Evolutionary conservation across 306 rosid species (phyloP), one percentile per base, ranked within the genome.

Genomic region (Cucumis hystrix): DNA sequence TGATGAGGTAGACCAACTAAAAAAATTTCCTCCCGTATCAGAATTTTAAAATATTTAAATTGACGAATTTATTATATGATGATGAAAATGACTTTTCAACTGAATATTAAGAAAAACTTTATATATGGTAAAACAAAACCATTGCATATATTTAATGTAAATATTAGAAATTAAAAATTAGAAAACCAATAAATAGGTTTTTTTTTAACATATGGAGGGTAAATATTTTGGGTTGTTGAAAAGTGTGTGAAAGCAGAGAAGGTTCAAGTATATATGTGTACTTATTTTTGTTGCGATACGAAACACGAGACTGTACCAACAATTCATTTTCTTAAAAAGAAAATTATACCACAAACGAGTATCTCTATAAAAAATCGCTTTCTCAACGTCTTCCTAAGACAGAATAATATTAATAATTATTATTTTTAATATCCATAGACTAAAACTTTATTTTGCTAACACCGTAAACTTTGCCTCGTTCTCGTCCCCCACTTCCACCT

Each of bases 381-480:
- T 64, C 45, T 37, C 71, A 33, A 64, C 39, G 71, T 37, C 47
- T 64, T 64, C 71, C 25, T 64, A 33, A 11, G 12, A 41, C 0
- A 43, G 2, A 43, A 43, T 49, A 49, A 13, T 51, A 4, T 4
- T 30, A 49, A 10, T 3, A 49, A 49, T 3, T 13, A 13, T 23
- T 23, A 23, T 23, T 23, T 0, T 52, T 17, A 52, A 52, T 16
- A n/a, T 20, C 2, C 20, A 68, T 10, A n/a, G n/a, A n/a, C n/a
- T n/a, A n/a, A 21, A 69, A 21, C 3, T 45, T 6, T 20, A 0
- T 51, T 41, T 69, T 69, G 52, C 76, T 25, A 71, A 71, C 59
- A 71, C 76, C 76, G 76, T 71, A 49, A 71, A 71, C 14, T 49
- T 71, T 71, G 76, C 59, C 73, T 30, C 59, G 14, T 21, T 43